Base-by-base conservation (phyloP, 345 rosid genomes). In the Sapria himalayana region DNA sequence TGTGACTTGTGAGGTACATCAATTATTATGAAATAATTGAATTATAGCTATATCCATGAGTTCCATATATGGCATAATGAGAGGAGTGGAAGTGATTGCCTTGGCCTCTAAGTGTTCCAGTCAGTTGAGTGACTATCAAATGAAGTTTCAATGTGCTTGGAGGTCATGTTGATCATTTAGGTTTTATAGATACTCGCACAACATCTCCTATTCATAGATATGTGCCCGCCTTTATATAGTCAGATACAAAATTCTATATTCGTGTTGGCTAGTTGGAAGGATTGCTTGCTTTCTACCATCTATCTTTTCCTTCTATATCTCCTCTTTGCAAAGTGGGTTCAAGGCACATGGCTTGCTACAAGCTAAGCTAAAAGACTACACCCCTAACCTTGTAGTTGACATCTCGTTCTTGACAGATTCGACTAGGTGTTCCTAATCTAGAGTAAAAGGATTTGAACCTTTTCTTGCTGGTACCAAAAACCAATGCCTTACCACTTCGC, bases 161-260 rank as follows among this genome's bases (percentile, higher is more conserved):
- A 35, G 36, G 48, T 29, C 53, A 29, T 11, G 25, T 54, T 46
- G 52, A 54, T 54, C 23, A 54, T 39, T 46, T 54, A 39, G 52
- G 59, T 44, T 33, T 18, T 37, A 3, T 45, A 53, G 39, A 37
- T 37, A 43, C 25, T 46, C 12, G 25, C 31, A 29, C 45, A 52
- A 35, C 19, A 44, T 52, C 29, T n/a, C 34, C 42, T 51, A 35
- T 41, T 51, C 45, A 31, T 45, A 19, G 33, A 45, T 12, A 9
- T 20, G 38, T 12, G 27, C 2, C 24, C 3, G 38, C 27, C 19
- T 45, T 45, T 7, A 20, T 45, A 32, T 21, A 40, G 23, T 20
- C 23, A 40, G 27, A 40, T 20, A 40, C 27, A 40, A 40, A 40
- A 40, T 40, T 20, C 15, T 22, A n/a, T n/a, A n/a, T n/a, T n/a